Percentiles rank a stretch among this genome's conserved stretches.
Conservation (phyloP, 2,329 filamentous ascomycete species). For the Pestalotiopsis sp. region DNA sequence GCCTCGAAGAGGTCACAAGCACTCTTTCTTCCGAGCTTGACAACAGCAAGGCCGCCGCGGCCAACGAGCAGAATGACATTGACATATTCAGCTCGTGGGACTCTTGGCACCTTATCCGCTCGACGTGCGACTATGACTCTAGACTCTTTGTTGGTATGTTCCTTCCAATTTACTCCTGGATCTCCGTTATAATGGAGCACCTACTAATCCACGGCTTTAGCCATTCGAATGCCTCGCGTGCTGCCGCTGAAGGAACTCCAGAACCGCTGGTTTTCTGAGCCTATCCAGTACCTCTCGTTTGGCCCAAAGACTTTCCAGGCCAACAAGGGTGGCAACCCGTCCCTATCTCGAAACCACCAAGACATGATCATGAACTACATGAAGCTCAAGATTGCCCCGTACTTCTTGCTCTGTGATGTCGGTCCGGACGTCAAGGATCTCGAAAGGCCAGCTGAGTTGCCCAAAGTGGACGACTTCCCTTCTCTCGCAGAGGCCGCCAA, state of each 20-base stretch:
- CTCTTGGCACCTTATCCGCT: conserved; percentile 86
- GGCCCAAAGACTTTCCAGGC: conserved; percentile 55
- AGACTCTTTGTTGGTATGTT: conserved; percentile 82
- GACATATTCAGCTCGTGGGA: conserved; percentile 87
- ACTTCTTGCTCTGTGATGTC: conserved; percentile 65
- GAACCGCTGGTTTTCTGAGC: conserved; percentile 71
- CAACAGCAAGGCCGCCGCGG: conserved; percentile 28
- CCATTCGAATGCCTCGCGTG: conserved; percentile 58
- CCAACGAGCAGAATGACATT: conserved; percentile 46
- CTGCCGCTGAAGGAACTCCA: conserved; percentile 64
- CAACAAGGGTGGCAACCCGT: conserved; percentile 64
- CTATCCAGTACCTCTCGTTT: conserved; percentile 64
- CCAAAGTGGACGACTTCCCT: conserved; percentile 63
- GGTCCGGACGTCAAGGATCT: conserved; percentile 48
- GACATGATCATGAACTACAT: conserved; percentile 64
- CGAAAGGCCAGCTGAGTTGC: conserved; percentile 32
- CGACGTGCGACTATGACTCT: conserved; percentile 80
- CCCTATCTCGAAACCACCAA: conserved; percentile 64
- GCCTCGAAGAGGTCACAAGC: conserved; percentile 48
- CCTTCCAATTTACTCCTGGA: not conserved
- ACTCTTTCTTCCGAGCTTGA: conserved; percentile 15
- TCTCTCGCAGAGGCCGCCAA: conserved; percentile 69
- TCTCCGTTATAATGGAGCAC: not conserved
- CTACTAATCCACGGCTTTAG: conserved; percentile 35
- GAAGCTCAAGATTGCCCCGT: conserved; percentile 64